Evolutionary conservation across 1,284 basidiomycete genomes (phyloP).

Genomic region (Microbotryum scabiosae): DNA sequence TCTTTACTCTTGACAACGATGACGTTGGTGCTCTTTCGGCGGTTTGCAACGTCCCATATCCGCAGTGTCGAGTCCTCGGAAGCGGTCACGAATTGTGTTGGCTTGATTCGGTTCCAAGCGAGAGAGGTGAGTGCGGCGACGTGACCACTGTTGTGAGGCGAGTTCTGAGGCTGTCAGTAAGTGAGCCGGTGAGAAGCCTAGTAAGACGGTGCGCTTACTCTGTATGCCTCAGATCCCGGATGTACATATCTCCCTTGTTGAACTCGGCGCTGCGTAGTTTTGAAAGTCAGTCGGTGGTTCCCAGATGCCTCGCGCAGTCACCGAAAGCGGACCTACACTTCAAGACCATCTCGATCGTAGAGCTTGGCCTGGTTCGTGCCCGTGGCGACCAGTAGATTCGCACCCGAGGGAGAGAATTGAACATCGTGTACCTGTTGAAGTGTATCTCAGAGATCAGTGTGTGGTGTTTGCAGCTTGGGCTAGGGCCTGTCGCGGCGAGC

Average conservation of each 20-base stretch:
- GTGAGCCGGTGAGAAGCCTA: not conserved
- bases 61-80: conserved; percentile 89
- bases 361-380: conserved; percentile 81
- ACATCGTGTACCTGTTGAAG: conserved; percentile 67
- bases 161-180: not conserved
- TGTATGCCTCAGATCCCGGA: conserved; percentile 97
- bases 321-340: conserved; percentile 54
- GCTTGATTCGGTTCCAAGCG: conserved; percentile 80
- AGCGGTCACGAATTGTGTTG: conserved; percentile 75
- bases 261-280: conserved; percentile 58
- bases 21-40: conserved; percentile 80
- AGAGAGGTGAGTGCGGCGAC: conserved; percentile 85
- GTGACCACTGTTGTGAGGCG: conserved; percentile 60
- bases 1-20: conserved; percentile 96
- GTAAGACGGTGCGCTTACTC: conserved; percentile 48
- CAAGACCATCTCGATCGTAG: conserved; percentile 81
- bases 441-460: not conserved
- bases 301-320: not conserved
- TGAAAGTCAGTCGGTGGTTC: not conserved
- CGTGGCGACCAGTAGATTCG: conserved; percentile 73
- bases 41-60: conserved; percentile 87
- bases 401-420: conserved; percentile 77
- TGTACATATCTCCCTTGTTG: conserved; percentile 93
- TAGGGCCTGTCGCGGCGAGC: not conserved
- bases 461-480: not conserved